phyloP scores from a whole-genome alignment of 2,329 filamentous ascomycete species.

The Sarocladium oryzae region DNA sequence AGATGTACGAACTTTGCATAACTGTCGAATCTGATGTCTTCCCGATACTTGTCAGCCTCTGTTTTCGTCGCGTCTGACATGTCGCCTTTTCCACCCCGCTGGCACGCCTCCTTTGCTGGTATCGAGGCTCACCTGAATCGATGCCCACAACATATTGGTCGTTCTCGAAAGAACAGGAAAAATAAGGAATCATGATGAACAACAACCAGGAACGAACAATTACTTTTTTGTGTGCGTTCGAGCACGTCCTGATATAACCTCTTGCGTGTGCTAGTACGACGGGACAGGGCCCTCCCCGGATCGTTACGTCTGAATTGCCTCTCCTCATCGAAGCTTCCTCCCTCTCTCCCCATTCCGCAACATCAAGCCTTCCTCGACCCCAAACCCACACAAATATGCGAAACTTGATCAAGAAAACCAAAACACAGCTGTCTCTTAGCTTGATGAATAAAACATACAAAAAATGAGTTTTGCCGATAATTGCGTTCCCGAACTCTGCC shows the following conservation, averaged over 20 bases:
- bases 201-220: constrained; percentile 1
- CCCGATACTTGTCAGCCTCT: constrained; percentile 2
- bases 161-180: constrained; percentile 8
- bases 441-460: constrained; percentile 34
- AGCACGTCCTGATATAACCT: constrained; percentile 8
- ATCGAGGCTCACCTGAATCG: neutral
- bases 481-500: no score
- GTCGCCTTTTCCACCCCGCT: neutral
- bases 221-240: constrained; percentile 5
- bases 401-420: constrained; percentile 32
- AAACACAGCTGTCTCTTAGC: constrained; percentile 27
- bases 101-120: constrained; percentile 7
- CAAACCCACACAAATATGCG: constrained; percentile 18
- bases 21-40: constrained; percentile 6
- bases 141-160: constrained; percentile 4
- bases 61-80: neutral
- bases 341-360: neutral
- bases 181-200: neutral
- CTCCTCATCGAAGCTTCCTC: neutral
- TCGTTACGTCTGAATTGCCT: constrained; percentile 2
- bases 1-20: constrained; percentile 6
- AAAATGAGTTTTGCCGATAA: constrained; percentile 21
- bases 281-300: constrained; percentile 3
- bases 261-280: constrained; percentile 4
- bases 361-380: constrained; percentile 1